A percentile compares a stretch with the other conserved stretches of the same genome.
phyloP scores from a whole-genome alignment of 805 yeast species.

The Ogataea glucozyma region DNA sequence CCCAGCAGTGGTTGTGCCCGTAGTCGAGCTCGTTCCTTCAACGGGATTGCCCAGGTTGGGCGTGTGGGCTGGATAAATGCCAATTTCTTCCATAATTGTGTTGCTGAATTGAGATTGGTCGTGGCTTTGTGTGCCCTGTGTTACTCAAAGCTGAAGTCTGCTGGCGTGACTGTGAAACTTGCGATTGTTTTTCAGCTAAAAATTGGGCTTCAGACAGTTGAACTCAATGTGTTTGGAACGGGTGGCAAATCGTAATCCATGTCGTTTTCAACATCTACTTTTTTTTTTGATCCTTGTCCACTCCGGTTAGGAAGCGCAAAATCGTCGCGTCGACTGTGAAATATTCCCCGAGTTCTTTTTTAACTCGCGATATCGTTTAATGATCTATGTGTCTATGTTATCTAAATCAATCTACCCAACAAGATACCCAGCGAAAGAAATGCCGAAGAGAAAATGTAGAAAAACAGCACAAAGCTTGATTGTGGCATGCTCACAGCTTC shows the following conservation, averaged over 20 bases:
- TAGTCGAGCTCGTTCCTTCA: slow-evolving; percentile 23
- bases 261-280: slow-evolving; percentile 5
- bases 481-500: slow-evolving; percentile 1
- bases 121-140: neutral
- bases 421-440: slow-evolving; percentile 9
- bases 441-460: slow-evolving; percentile 7
- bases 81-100: slow-evolving; percentile 59
- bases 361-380: no score
- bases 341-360: neutral
- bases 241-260: slow-evolving; percentile 7
- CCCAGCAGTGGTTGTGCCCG: slow-evolving; percentile 25
- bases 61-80: slow-evolving; percentile 42
- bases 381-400: neutral
- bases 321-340: slow-evolving; percentile 11
- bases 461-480: slow-evolving; percentile 2
- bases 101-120: neutral
- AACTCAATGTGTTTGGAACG: neutral
- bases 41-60: slow-evolving; percentile 31
- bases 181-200: slow-evolving; percentile 4
- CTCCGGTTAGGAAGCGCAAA: neutral
- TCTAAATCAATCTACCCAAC: slow-evolving; percentile 7
- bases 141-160: neutral
- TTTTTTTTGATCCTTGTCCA: neutral
- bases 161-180: slow-evolving; percentile 2
- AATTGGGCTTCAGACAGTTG: neutral